These are phyloP conservation scores for Citrus trifoliata DNA, from an alignment of 345 rosid genomes.

Conservation along the genomic window DNA sequence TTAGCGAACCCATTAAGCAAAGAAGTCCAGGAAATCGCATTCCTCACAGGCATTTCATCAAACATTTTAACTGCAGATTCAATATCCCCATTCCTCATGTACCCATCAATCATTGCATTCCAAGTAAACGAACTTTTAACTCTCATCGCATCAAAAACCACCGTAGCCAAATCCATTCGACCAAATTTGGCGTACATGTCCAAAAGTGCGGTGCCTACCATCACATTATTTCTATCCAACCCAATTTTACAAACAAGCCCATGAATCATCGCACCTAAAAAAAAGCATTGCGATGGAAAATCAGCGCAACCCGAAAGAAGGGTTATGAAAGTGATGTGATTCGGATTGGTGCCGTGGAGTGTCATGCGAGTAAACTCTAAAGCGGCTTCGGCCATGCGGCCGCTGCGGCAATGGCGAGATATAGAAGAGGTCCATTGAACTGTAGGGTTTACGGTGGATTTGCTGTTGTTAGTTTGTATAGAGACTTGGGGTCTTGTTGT, in stretches of 20 bases:
- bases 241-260: slow-evolving; percentile 61
- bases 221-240: slow-evolving; percentile 40
- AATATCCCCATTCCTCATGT: slow-evolving; percentile 41
- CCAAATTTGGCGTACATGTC: slow-evolving; percentile 59
- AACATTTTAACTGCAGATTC: slow-evolving; percentile 46
- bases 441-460: slow-evolving; percentile 19
- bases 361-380: slow-evolving; percentile 56
- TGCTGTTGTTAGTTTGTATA: slow-evolving; percentile 14
- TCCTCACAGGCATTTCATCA: slow-evolving; percentile 55
- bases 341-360: slow-evolving; percentile 50
- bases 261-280: slow-evolving; percentile 54
- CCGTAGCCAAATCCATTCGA: slow-evolving; percentile 38
- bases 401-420: slow-evolving; percentile 55
- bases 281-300: slow-evolving; percentile 27
- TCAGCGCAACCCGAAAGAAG: slow-evolving; percentile 55
- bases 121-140: slow-evolving; percentile 54
- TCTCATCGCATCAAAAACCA: slow-evolving; percentile 53
- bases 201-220: slow-evolving; percentile 69
- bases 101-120: slow-evolving; percentile 77
- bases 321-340: slow-evolving; percentile 55
- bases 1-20: slow-evolving; percentile 67
- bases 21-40: slow-evolving; percentile 70
- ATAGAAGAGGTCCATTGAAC: slow-evolving; percentile 77
- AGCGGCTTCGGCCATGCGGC: slow-evolving; percentile 51
- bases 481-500: slow-evolving; percentile 14